Evolutionary conservation across 352 stramenopile species (phyloP).

Genomic region (Ophiocytium majus): DNA sequence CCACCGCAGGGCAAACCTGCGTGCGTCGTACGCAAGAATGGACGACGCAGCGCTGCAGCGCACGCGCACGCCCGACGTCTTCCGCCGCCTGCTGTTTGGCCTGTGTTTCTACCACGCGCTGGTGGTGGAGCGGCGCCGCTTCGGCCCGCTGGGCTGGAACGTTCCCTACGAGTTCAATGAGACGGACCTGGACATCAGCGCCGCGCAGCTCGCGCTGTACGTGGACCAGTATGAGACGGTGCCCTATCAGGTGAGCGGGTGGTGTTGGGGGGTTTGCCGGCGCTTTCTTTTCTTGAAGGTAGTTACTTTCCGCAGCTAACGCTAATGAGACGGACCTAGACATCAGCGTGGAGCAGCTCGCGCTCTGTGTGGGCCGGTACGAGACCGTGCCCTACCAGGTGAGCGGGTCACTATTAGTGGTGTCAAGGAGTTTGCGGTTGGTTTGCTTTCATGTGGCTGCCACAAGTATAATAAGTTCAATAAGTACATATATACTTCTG

Average conservation of each 20-base stretch:
- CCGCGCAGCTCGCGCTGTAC: constrained; percentile 76
- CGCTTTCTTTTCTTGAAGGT: no score
- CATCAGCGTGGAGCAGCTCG: constrained; percentile 73
- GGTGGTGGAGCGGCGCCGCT: constrained; percentile 87
- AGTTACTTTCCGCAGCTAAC: constrained; percentile 60
- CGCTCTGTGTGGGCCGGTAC: constrained; percentile 81
- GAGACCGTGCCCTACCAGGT: constrained; percentile 73
- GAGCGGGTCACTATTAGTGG: not conserved
- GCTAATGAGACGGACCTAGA: constrained; percentile 93
- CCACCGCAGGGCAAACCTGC: constrained; percentile 77
- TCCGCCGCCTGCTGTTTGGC: constrained; percentile 85
- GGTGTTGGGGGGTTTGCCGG: not conserved
- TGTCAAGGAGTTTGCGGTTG: not conserved
- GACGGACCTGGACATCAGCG: constrained; percentile 84
- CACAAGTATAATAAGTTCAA: no score
- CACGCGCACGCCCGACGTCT: constrained; percentile 76
- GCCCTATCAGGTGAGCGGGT: constrained; percentile 57
- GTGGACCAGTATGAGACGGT: constrained; percentile 82
- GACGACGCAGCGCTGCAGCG: constrained; percentile 70
- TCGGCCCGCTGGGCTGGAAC: constrained; percentile 90
- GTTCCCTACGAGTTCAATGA: constrained; percentile 95
- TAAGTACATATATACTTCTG: no score
- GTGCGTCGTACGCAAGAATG: constrained; percentile 85
- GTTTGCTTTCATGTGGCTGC: not conserved
- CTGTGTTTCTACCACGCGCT: constrained; percentile 76